Conservation (phyloP, 1,284 basidiomycete genomes). For the Taiwanofungus camphoratus region DNA sequence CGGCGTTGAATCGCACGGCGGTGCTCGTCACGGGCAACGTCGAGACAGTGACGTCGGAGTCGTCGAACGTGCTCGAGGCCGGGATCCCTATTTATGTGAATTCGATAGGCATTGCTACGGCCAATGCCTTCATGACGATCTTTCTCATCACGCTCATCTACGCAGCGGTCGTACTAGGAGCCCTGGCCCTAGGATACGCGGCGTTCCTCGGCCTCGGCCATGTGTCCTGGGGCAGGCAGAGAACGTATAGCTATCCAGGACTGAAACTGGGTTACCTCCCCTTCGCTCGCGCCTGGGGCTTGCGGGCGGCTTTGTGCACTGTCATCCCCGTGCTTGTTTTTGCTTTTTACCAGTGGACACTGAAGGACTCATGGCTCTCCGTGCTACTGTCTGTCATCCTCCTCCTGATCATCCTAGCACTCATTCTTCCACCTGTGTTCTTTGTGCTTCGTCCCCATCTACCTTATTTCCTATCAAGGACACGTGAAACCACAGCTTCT, state of each 20-base stretch:
- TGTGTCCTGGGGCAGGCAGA: conserved; percentile 20
- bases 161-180: conserved; percentile 46
- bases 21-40: conserved; percentile 43
- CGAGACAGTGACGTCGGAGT: conserved; percentile 60
- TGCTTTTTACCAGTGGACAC: conserved; percentile 83
- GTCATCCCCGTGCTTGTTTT: conserved; percentile 73
- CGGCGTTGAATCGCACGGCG: too few species aligned
- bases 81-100: conserved; percentile 82
- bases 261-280: conserved; percentile 30
- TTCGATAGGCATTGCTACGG: conserved; percentile 65
- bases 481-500: conserved; percentile 20
- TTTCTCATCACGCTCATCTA: conserved; percentile 70
- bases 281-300: conserved; percentile 51
- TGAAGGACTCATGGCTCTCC: conserved; percentile 81
- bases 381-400: conserved; percentile 61
- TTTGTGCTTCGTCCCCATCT: conserved; percentile 35
- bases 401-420: conserved; percentile 49
- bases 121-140: conserved; percentile 80
- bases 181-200: conserved; percentile 49
- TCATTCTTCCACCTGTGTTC: conserved; percentile 41
- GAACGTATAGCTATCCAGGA: conserved; percentile 14
- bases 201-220: conserved; percentile 33
- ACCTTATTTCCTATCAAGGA: conserved; percentile 32
- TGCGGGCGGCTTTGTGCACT: conserved; percentile 55
- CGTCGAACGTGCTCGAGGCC: conserved; percentile 63